phyloP scores from a whole-genome alignment of 257 asterid genomes.

The Gentiana straminea region DNA sequence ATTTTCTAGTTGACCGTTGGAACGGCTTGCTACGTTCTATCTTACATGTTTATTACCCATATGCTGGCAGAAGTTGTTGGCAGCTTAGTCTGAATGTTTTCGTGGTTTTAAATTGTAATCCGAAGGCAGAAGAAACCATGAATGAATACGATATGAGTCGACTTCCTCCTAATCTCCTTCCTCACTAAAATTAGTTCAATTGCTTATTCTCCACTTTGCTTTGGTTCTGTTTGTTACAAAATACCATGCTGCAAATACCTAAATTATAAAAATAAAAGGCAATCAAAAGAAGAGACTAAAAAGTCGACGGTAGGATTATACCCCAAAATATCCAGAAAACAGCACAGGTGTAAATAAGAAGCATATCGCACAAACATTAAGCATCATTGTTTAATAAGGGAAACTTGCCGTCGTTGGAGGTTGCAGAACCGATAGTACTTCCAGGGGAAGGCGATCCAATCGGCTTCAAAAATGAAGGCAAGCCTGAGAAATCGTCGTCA shows the following conservation, averaged over 20 bases:
- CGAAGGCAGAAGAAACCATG: no score
- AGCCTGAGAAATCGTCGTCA: conserved; percentile 33
- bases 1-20: no score
- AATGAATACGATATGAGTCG: no score
- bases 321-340: background rate
- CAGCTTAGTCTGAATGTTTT: no score
- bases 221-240: no score
- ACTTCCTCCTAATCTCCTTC: no score
- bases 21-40: no score
- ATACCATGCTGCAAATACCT: background rate
- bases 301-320: background rate
- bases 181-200: no score
- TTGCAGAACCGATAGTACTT: conserved; percentile 75
- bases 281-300: background rate
- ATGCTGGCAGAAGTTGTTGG: no score
- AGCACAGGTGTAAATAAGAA: background rate
- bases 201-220: no score
- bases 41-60: no score
- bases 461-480: conserved; percentile 48
- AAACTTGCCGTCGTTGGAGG: conserved; percentile 76
- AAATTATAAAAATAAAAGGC: background rate
- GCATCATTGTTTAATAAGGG: background rate
- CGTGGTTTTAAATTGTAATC: no score
- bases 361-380: conserved; percentile 3
- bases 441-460: conserved; percentile 81